Base-by-base conservation (phyloP, 495 filamentous ascomycete species). In the Antarctomyces pellizariae region DNA sequence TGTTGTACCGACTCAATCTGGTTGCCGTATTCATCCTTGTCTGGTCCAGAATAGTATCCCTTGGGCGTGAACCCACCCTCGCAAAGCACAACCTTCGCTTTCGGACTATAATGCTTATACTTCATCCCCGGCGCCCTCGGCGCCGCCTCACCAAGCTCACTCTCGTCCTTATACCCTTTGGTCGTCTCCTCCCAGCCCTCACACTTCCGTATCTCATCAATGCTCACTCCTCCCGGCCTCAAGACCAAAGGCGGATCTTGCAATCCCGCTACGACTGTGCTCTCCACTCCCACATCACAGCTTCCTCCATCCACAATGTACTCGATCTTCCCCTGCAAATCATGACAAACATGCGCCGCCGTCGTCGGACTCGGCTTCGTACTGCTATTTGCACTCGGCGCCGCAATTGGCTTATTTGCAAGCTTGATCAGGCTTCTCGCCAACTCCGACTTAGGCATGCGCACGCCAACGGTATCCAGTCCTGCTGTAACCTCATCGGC, bases 101-200 rank as follows among this genome's bases (percentile, higher is more conserved):
- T 75, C 0, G 86, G 86, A 12, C 82, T 89, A 43, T 99, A 99
- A 45, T 99, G 86, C 38, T 82, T 73, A 48, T 99, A 99, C 43
- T 99, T 99, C 86, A 99, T 99, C 2, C 86, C 86, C 5, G 86
- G 86, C 2, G 84, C 83, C 30, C 73, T 63, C 4, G 89, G 84
- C 13, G 56, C 52, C 30, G 55, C 46, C 26, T 42, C 60, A 1
- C 53, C 62, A 9, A 45, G 36, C 36, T 70, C 62, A 9, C 56
- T 55, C 13, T 46, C 42, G 36, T 92, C 77, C 33, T 65, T 62
- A 44, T 92, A 91, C 21, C 64, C 84, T 16, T 74, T 57, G 30
- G 53, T 52, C 2, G 77, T 71, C 25, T 61, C 53, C 40, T 77
- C 70, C 86, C 86, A 99, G 2, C 83, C 84, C 2, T 62, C 48